phyloP scores from a whole-genome alignment of 2,329 filamentous ascomycete genomes.

The Aphanocladium album region DNA sequence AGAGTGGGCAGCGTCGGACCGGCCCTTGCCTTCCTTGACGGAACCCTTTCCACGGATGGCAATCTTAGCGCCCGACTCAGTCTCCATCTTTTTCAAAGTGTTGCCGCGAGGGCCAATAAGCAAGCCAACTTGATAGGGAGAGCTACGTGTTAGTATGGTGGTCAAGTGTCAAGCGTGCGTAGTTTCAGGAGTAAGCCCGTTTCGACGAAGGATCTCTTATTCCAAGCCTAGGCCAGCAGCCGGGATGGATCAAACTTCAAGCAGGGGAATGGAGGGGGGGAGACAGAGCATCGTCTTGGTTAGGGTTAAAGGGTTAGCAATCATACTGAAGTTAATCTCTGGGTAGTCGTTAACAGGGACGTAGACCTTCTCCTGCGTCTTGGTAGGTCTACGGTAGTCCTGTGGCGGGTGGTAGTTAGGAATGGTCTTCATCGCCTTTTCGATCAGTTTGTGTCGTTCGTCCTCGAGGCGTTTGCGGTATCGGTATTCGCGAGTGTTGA shows the following conservation, averaged over 20 bases:
- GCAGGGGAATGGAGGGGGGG: conserved; percentile 18
- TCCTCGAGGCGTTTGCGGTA: conserved; percentile 98
- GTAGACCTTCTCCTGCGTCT: conserved; percentile 99
- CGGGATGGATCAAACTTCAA: conserved; percentile 39
- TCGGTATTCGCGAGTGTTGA: conserved; percentile 97
- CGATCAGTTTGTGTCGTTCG: conserved; percentile 96
- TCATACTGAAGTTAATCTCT: conserved; percentile 99
- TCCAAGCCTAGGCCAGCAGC: conserved; percentile 22
- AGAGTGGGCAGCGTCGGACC: conserved; percentile 96
- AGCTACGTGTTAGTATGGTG: conserved; percentile 85
- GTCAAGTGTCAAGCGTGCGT: conserved; percentile 28
- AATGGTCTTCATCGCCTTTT: conserved; percentile 99
- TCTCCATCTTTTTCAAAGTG: conserved; percentile 99
- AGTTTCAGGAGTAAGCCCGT: conserved; percentile 25
- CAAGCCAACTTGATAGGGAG: conserved; percentile 91
- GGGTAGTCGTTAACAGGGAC: conserved; percentile 99
- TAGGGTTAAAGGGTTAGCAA: conserved; percentile 97
- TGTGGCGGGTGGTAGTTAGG: conserved; percentile 98
- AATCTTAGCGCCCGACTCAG: conserved; percentile 95
- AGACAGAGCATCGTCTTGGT: conserved; percentile 37
- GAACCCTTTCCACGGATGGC: conserved; percentile 99
- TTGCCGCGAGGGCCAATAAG: conserved; percentile 99
- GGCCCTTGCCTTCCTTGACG: conserved; percentile 98
- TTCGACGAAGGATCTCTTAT: conserved; percentile 30
- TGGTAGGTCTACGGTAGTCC: conserved; percentile 97